A percentile compares a stretch with the other conserved stretches of the same genome.
Conservation (phyloP, 2,329 filamentous ascomycete species). For the Cercospora nicotianae region DNA sequence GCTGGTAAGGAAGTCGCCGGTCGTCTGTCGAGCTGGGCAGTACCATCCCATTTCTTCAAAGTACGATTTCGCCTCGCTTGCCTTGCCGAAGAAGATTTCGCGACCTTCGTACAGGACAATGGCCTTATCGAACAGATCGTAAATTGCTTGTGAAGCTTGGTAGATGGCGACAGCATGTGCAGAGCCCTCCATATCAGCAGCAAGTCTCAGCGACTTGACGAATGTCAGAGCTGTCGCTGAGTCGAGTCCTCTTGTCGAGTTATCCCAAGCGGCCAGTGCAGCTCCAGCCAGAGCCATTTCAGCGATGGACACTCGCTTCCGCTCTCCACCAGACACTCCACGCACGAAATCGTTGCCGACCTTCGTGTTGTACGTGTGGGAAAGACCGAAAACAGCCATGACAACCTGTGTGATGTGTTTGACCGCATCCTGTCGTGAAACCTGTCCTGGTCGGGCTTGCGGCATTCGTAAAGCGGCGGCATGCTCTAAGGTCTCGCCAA, state of each 20-base stretch:
- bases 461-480: conserved; percentile 56
- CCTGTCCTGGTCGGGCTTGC: conserved; percentile 40
- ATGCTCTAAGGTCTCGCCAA: conserved; percentile 58
- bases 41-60: conserved; percentile 69
- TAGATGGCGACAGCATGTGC: conserved; percentile 61
- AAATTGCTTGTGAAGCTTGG: conserved; percentile 52
- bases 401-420: conserved; percentile 52
- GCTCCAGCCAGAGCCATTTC: conserved; percentile 50
- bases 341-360: conserved; percentile 61
- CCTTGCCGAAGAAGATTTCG: conserved; percentile 73
- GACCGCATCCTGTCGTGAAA: conserved; percentile 47
- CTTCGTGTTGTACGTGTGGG: conserved; percentile 57
- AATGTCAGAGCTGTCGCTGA: conserved; percentile 61
- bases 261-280: conserved; percentile 49
- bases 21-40: conserved; percentile 67
- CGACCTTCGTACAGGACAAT: conserved; percentile 73
- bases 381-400: conserved; percentile 56
- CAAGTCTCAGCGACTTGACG: conserved; percentile 53
- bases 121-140: conserved; percentile 72
- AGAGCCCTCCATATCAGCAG: conserved; percentile 51
- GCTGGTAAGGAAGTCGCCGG: conserved; percentile 68
- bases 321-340: conserved; percentile 56
- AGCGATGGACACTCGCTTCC: conserved; percentile 61
- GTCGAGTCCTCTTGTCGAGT: conserved; percentile 54
- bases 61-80: conserved; percentile 59